Percentiles rank a stretch among this genome's conserved stretches.
Conservation (phyloP, 345 rosid genomes). For the Bretschneidera sinensis region DNA sequence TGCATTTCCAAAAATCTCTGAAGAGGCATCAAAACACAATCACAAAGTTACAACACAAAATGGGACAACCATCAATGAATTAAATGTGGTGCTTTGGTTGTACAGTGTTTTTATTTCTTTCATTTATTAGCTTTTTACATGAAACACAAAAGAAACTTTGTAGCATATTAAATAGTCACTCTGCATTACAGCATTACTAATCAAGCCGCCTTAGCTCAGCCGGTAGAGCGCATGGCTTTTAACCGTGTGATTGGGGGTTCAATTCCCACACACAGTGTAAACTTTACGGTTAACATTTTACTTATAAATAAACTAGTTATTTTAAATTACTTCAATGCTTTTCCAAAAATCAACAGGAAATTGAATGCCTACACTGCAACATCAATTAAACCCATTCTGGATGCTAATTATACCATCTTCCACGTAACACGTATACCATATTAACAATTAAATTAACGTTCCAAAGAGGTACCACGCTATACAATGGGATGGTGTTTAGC, state of each 20-base stretch:
- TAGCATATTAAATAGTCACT: neutral
- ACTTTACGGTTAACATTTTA: no score
- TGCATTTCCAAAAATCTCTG: no score
- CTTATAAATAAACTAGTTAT: no score
- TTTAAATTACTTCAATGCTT: neutral
- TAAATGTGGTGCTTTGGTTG: neutral
- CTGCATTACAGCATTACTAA: no score
- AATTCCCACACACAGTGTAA: constrained; percentile 42
- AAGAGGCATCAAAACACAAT: constrained; percentile 14
- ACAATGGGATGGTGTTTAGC: constrained; percentile 13
- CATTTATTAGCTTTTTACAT: neutral
- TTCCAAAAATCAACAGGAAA: neutral
- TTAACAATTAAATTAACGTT: neutral
- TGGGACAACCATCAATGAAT: neutral
- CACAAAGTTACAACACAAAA: neutral
- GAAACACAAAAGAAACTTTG: neutral
- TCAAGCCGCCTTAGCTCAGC: constrained; percentile 37
- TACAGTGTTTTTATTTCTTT: neutral
- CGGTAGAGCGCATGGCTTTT: constrained; percentile 40
- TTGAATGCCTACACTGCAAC: no score
- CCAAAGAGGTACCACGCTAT: constrained; percentile 7
- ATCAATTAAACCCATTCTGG: no score
- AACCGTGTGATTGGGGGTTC: constrained; percentile 43
- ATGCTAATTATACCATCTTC: no score
- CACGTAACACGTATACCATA: no score